A percentile compares a stretch with the other conserved stretches of the same genome.
Evolutionary conservation across 2,329 filamentous ascomycete species (phyloP).

Genomic region (Tothia fuscella): DNA sequence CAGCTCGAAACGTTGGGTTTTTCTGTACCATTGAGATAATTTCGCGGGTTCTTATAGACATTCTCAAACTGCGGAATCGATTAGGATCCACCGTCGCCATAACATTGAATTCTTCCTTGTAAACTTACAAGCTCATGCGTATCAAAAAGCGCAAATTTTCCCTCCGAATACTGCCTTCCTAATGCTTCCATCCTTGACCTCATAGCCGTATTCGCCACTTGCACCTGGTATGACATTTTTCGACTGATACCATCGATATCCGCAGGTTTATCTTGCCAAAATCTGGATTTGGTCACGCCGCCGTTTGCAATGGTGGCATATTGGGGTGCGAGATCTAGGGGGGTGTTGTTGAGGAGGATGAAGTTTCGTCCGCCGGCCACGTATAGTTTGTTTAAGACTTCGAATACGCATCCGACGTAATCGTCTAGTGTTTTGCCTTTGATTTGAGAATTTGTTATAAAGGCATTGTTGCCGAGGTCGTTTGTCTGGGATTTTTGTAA

Average conservation of each 20-base stretch:
- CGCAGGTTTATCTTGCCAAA: conserved; percentile 33
- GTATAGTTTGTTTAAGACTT: conserved; percentile 51
- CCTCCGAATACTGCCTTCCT: conserved; percentile 42
- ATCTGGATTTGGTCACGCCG: conserved; percentile 32
- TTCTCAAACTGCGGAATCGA: conserved; percentile 39
- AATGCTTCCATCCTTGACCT: conserved; percentile 28
- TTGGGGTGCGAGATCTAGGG: conserved; percentile 54
- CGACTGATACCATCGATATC: conserved; percentile 35
- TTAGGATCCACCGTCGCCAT: too few species aligned
- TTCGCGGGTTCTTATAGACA: conserved; percentile 47
- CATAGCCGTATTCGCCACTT: conserved; percentile 37
- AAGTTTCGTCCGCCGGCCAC: conserved; percentile 55
- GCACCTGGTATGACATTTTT: conserved; percentile 41
- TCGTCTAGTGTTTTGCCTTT: conserved; percentile 47
- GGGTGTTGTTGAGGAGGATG: conserved; percentile 57
- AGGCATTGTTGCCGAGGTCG: conserved; percentile 55
- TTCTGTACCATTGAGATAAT: conserved; percentile 49
- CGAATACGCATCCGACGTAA: conserved; percentile 58
- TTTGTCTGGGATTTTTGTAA: too few species aligned
- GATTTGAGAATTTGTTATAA: conserved; percentile 53
- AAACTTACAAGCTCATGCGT: conserved; percentile 44
- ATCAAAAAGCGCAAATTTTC: conserved; percentile 54
- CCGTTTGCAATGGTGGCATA: conserved; percentile 44
- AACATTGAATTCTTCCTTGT: too few species aligned
- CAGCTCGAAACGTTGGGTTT: conserved; percentile 51